Conservation (phyloP, 208 protist genomes). For the Zelonia costaricensis region DNA sequence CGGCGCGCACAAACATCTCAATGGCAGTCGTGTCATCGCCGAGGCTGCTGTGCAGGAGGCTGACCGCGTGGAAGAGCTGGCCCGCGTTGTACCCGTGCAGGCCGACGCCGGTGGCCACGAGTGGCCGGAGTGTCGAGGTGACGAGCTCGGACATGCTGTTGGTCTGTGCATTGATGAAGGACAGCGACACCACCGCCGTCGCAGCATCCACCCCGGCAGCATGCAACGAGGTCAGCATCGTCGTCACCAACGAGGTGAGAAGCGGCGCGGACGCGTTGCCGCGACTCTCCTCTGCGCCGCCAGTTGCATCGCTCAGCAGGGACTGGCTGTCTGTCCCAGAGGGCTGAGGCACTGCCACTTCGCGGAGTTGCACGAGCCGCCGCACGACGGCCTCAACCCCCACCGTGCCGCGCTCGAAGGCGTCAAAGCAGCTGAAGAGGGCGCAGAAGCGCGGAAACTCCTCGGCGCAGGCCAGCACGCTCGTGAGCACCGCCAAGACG, state of each 20-base stretch:
- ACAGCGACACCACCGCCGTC: conserved; percentile 27
- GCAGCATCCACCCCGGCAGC: conserved; percentile 34
- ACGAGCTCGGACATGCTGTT: conserved; percentile 46
- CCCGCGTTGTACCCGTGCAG: conserved; percentile 40
- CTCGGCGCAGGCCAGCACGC: conserved; percentile 45
- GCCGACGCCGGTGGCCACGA: conserved; percentile 27
- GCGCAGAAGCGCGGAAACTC: conserved; percentile 64
- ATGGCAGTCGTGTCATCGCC: conserved; percentile 59
- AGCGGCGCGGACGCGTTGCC: not conserved
- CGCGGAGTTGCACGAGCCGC: conserved; percentile 41
- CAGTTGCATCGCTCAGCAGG: not conserved
- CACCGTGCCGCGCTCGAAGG: conserved; percentile 37
- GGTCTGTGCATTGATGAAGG: conserved; percentile 66
- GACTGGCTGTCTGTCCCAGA: not conserved
- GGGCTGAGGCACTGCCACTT: conserved; percentile 1
- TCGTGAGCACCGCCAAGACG: conserved; percentile 45
- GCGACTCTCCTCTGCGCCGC: not conserved
- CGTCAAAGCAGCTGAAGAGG: conserved; percentile 47
- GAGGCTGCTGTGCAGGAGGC: conserved; percentile 63
- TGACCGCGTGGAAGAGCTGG: conserved; percentile 65
- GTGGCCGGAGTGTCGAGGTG: conserved; percentile 34
- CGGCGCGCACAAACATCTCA: conserved; percentile 43
- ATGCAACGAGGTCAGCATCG: conserved; percentile 54
- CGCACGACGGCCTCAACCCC: conserved; percentile 54
- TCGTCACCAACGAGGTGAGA: conserved; percentile 27